These are phyloP conservation scores for Antitrichia curtipendula DNA, from an alignment of 225 moss, liverwort and hornwort species.

Conservation along the genomic window DNA sequence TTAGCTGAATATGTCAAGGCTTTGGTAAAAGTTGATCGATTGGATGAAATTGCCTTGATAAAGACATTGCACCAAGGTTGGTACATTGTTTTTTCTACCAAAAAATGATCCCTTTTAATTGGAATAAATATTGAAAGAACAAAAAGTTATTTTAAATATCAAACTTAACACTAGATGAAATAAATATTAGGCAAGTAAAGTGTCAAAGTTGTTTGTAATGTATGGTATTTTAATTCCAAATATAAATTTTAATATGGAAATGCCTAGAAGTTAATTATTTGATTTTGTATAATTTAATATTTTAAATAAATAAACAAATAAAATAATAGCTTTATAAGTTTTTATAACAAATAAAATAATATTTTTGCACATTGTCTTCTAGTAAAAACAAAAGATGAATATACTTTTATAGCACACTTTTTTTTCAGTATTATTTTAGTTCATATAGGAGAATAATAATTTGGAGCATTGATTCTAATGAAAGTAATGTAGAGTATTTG, in stretches of 20 bases:
- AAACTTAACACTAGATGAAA: neutral
- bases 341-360: no score
- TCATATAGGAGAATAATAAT: neutral
- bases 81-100: neutral
- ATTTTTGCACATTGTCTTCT: no score
- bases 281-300: neutral
- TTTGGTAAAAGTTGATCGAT: neutral
- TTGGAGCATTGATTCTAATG: neutral
- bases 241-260: neutral
- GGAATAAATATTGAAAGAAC: neutral
- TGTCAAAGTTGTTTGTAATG: neutral
- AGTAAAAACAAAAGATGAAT: neutral
- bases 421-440: neutral
- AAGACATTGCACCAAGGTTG: constrained; percentile 1
- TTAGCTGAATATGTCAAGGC: neutral
- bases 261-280: neutral
- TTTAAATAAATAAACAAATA: neutral
- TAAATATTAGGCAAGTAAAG: neutral
- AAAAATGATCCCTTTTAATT: neutral
- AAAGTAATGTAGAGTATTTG: neutral
- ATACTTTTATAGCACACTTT: neutral
- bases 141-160: neutral
- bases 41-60: neutral
- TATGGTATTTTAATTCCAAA: neutral
- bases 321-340: neutral